These are phyloP conservation scores for Golubevia pallescens DNA, from an alignment of 1,284 basidiomycete species.

Conservation along the genomic window DNA sequence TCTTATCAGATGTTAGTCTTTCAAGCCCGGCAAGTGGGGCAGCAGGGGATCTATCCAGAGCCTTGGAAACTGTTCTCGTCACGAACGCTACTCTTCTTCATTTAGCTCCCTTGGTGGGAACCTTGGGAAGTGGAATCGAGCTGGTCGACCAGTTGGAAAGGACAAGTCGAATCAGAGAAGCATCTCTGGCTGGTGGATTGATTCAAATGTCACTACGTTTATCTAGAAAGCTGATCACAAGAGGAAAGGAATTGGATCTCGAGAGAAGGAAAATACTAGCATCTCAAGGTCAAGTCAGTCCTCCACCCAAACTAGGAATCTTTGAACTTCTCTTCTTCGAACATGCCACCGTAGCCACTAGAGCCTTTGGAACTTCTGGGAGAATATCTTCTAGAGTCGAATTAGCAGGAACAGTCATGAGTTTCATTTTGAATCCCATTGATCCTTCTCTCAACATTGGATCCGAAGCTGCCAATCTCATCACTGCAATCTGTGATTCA, in stretches of 20 bases:
- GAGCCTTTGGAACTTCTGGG: constrained; percentile 16
- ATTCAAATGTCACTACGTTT: constrained; percentile 28
- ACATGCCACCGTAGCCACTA: constrained; percentile 28
- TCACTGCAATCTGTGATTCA: constrained; percentile 36
- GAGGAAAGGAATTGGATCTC: not conserved
- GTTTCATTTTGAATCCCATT: constrained; percentile 26
- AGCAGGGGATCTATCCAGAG: constrained; percentile 10
- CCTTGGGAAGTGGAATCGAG: constrained; percentile 30
- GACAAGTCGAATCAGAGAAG: constrained; percentile 26
- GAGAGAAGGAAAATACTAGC: not conserved
- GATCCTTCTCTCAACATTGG: constrained; percentile 24
- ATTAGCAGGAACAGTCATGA: constrained; percentile 30
- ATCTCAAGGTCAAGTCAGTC: constrained; percentile 6
- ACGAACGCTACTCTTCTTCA: constrained; percentile 23
- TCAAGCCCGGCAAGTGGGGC: constrained; percentile 15
- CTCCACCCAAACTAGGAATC: constrained; percentile 22
- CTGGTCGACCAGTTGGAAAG: constrained; percentile 30
- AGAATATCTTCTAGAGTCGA: constrained; percentile 28
- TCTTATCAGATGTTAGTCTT: constrained; percentile 26
- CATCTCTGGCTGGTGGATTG: constrained; percentile 29
- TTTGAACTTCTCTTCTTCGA: constrained; percentile 42
- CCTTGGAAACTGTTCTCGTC: constrained; percentile 29
- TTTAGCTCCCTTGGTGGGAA: constrained; percentile 33
- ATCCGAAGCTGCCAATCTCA: constrained; percentile 33
- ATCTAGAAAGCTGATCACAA: constrained; percentile 6